Base-by-base conservation (phyloP, 2,329 filamentous ascomycete genomes). In the Paramyrothecium roridum region DNA sequence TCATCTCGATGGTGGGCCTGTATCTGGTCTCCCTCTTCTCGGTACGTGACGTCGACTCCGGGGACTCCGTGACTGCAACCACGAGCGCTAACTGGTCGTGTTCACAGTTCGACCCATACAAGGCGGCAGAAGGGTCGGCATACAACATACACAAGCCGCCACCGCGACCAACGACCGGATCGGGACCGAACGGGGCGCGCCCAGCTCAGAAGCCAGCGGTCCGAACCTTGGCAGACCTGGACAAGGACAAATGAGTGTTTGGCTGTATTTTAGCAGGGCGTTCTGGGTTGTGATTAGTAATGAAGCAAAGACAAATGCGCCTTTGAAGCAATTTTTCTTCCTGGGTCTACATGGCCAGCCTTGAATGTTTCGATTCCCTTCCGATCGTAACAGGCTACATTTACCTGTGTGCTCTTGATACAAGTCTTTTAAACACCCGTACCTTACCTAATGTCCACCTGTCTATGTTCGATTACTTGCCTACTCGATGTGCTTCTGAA, bases 1-100 rank as follows among this genome's bases (percentile, higher is more conserved):
- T 87, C 8, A 63, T 85, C 48, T 71, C 74, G 7, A 84, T 87
- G 57, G 73, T 87, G 48, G 85, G 83, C 16, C 70, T 88, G 3
- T 88, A 88, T 65, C 69, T 88, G 47, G 76, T 77, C 8, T 85
- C 83, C 3, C 69, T 88, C n/a, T 79, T 88, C 61, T 80, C 83
- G 67, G 83, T 80, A 74, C 55, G 81, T 76, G 52, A 34, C 48
- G 33, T 58, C 19, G 57, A 59, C 23, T 50, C 55, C 21, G 51
- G 55, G 20, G 50, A 21, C 52, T 20, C 52, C 19, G 8, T 6
- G 21, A 48, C 21, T n/a, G 43, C 34, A 50, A 52, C 17, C 43
- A 48, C 23, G 48, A 50, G 59, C 53, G 52, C 65, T 72, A 58
- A 71, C 63, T 54, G 19, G 50, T 30, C 26, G 26, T 43, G 52